Evolutionary conservation across 768 basidiomycete species (phyloP), one percentile per base, ranked within the genome.

Genomic region (Suillus spraguei): DNA sequence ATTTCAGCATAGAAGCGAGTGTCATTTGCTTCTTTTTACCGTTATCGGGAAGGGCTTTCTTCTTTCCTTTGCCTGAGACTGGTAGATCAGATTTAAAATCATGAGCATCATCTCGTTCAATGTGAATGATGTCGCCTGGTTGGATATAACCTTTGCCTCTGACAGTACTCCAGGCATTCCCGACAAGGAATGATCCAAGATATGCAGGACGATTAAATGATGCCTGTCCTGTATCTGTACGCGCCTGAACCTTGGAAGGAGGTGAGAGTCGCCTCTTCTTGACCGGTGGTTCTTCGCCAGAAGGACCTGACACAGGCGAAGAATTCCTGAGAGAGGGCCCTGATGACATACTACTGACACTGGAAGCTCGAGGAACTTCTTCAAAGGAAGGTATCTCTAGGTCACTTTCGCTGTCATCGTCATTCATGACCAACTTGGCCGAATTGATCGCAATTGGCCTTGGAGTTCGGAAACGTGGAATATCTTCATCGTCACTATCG

Each of bases 131-230:
- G n/a, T 92, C 91, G n/a, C 85, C 84, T 24, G 77, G 64, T 64
- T 86, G 86, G 42, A 91, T 79, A 64, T 92, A 91, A 4, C 88
- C 88, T 67, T 82, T 85, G 2, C 91, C 91, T 56, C 84, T 88
- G 16, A 84, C 88, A 46, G 87, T 92, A 66, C 89, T 91, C 90
- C 90, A 93, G 11, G 90, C 91, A 68, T 90, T 88, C 24, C 83
- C 81, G 28, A 92, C 82, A 11, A 92, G 65, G 58, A 92, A 79
- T 56, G 87, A 88, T 13, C 91, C 91, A 33, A 93, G 67, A 69
- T 90, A 92, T 13, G 68, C 67, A 35, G 41, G 54, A 20, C 28
- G 24, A 53, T n/a, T 11, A 28, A 4, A 41, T 13, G 28, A 24
- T 58, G 16, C 24, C 38, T 61, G 28, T 16, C n/a, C 50, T 6